Evolutionary conservation across 2,329 filamentous ascomycete species (phyloP).

Genomic region (Fusarium xylarioides): DNA sequence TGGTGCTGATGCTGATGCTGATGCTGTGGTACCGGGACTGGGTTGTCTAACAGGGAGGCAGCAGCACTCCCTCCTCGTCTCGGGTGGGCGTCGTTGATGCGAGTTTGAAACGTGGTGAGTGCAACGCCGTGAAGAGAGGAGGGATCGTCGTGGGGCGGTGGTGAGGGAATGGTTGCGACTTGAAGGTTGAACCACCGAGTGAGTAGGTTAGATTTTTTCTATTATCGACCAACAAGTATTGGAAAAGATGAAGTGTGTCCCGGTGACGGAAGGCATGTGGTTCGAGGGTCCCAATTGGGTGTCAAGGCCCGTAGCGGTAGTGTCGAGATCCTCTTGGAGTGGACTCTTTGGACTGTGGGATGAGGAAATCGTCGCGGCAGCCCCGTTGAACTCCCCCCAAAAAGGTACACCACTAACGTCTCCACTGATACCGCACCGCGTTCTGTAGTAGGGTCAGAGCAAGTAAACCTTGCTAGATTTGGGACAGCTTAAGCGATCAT

Average conservation of each 20-base stretch:
- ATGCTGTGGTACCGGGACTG: constrained; percentile 6
- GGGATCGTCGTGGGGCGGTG: constrained; percentile 46
- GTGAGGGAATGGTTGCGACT: constrained; percentile 49
- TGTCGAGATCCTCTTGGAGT: constrained; percentile 10
- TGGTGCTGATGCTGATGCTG: constrained; percentile 9
- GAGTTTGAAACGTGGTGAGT: constrained; percentile 29
- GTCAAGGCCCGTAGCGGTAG: constrained; percentile 9
- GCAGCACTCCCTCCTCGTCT: constrained; percentile 50
- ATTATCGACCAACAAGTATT: constrained; percentile 1
- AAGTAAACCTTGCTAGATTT: constrained; percentile 1
- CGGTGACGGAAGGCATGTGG: constrained; percentile 28
- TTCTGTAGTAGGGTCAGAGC: neutral
- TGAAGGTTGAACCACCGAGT: neutral
- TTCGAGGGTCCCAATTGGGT: constrained; percentile 31
- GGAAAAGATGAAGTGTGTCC: constrained; percentile 13
- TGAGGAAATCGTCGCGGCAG: constrained; percentile 29
- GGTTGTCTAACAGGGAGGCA: constrained; percentile 19
- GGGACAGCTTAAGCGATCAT: neutral
- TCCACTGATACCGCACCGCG: constrained; percentile 10
- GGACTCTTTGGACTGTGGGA: constrained; percentile 16
- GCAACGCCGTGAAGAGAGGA: constrained; percentile 50
- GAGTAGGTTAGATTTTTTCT: constrained; percentile 2
- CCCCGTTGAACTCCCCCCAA: constrained; percentile 15
- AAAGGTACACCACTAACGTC: constrained; percentile 30
- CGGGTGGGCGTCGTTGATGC: constrained; percentile 34